Base-by-base conservation (phyloP, 2,329 filamentous ascomycete species). In the Aquanectria penicillioides region DNA sequence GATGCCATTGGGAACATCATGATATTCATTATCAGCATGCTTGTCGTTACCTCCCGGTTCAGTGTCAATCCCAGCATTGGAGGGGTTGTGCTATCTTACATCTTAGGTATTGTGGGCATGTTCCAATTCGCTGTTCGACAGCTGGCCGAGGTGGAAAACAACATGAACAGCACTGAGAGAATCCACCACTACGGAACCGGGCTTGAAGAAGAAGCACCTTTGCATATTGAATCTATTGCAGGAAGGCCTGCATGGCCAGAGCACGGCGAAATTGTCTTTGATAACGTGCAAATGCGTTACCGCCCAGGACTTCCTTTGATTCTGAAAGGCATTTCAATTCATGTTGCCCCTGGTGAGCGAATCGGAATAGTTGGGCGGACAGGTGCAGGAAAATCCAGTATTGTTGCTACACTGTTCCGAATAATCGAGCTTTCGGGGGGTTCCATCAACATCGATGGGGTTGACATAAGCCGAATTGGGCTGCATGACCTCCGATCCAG, bases 61-160 rank as follows among this genome's bases (percentile, higher is more conserved):
- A 86, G 85, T 59, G 91, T 97, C 60, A 82, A 89, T 29, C 94
- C 94, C 2, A 93, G 91, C 44, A 97, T 92, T 53, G 89, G 87
- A 37, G 95, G 94, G 17, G 80, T 98, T 36, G 93, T 98, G 0
- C 83, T 98, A 20, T 95, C 91, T 38, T 97, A 97, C 75, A 96
- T 98, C 71, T 83, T 98, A n/a, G 86, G 90, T 9, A 96, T 97
- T 69, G 93, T 97, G 15, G 92, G 96, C 75, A 93, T 97, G 90
- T 89, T 98, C 63, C 94, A 97, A 72, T 97, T 97, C 75, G 94
- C 93, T 1, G 92, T 98, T n/a, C 87, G 94, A n/a, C 94, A 98
- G 76, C 83, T 97, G 6, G 94, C 94, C 22, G 94, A 97, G 75
- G 93, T 98, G 8, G 94, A 98, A 76, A 98, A 97, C 77, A 92